phyloP scores from a whole-genome alignment of 2,329 filamentous ascomycete genomes.

The Mycogone perniciosa region DNA sequence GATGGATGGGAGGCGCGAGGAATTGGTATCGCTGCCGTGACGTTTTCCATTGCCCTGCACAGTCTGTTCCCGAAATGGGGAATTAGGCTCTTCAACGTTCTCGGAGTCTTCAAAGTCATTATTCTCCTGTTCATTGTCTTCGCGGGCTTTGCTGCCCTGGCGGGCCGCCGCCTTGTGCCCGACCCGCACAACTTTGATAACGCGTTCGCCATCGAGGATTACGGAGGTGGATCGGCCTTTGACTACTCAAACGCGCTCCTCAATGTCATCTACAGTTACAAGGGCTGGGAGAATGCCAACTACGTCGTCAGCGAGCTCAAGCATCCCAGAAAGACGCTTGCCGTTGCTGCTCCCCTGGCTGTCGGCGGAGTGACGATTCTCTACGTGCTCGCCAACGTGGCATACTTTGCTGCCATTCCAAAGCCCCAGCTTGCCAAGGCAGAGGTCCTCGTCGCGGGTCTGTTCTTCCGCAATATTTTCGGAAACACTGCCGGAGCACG shows the following conservation, averaged over 20 bases:
- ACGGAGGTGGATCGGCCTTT: conserved; percentile 43
- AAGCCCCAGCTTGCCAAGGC: conserved; percentile 51
- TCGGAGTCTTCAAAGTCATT: conserved; percentile 55
- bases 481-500: conserved; percentile 46
- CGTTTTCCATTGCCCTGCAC: conserved; percentile 50
- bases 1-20: conserved; percentile 53
- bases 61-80: conserved; percentile 50
- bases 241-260: conserved; percentile 53
- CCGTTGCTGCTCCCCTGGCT: conserved; percentile 51
- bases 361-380: conserved; percentile 53
- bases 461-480: conserved; percentile 58
- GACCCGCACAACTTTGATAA: conserved; percentile 53
- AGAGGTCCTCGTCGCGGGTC: conserved; percentile 53
- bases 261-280: conserved; percentile 55
- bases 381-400: conserved; percentile 58
- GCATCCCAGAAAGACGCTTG: conserved; percentile 47
- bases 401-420: conserved; percentile 58
- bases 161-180: conserved; percentile 40
- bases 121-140: conserved; percentile 56
- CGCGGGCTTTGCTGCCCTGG: conserved; percentile 51
- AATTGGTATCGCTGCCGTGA: conserved; percentile 48
- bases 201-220: conserved; percentile 43
- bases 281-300: conserved; percentile 59
- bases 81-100: conserved; percentile 50
- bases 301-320: conserved; percentile 55